phyloP scores from a whole-genome alignment of 2,329 filamentous ascomycete species.

The Tolypocladium tundrense region DNA sequence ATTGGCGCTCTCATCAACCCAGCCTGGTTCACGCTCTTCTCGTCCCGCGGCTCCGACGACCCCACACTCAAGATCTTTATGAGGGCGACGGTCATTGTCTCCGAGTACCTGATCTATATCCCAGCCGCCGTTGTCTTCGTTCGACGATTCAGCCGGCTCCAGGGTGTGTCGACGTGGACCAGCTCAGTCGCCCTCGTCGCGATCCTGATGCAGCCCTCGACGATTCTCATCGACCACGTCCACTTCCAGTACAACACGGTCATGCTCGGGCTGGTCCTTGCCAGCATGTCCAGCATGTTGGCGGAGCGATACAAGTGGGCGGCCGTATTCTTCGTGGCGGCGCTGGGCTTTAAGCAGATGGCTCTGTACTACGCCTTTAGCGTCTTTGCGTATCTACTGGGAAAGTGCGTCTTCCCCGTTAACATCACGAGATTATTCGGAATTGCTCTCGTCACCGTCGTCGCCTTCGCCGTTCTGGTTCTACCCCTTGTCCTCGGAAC shows the following conservation, averaged over 20 bases:
- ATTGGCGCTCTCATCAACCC: constrained; percentile 72
- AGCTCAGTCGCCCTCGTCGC: constrained; percentile 77
- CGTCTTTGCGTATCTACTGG: constrained; percentile 85
- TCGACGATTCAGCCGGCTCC: constrained; percentile 65
- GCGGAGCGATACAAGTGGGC: constrained; percentile 80
- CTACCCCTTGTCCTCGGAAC: constrained; percentile 66
- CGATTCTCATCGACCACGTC: constrained; percentile 87
- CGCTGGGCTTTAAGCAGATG: constrained; percentile 99
- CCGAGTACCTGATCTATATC: constrained; percentile 83
- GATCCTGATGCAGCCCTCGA: constrained; percentile 83
- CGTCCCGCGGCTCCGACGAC: constrained; percentile 74
- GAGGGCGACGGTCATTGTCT: constrained; percentile 82
- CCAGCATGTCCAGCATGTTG: constrained; percentile 79
- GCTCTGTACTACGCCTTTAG: constrained; percentile 92
- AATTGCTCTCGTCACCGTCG: constrained; percentile 63
- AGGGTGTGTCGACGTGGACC: constrained; percentile 72
- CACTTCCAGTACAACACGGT: constrained; percentile 98
- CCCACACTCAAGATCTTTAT: constrained; percentile 83
- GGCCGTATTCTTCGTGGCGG: constrained; percentile 84
- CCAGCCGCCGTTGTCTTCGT: constrained; percentile 81
- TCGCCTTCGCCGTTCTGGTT: constrained; percentile 65
- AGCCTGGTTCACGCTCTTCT: constrained; percentile 77
- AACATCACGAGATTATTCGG: constrained; percentile 58
- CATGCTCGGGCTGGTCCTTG: constrained; percentile 86
- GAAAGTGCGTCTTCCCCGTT: constrained; percentile 72